Base-by-base conservation (phyloP, 352 stramenopile species). In the Elongisporangium undulatum region DNA sequence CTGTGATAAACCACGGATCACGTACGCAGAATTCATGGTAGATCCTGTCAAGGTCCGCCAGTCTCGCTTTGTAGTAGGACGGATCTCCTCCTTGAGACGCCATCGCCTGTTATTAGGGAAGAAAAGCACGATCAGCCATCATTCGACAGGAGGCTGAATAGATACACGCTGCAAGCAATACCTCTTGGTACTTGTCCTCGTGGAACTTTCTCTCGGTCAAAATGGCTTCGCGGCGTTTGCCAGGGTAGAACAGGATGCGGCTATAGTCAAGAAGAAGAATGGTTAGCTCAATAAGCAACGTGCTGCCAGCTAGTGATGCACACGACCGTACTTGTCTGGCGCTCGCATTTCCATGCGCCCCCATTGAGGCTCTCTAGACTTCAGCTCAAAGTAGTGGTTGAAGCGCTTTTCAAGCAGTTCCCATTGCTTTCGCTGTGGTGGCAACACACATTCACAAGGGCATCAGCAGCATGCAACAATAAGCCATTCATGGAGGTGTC, bases 171-270 rank as follows among this genome's bases (percentile, higher is more conserved):
- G 29, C 41, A 51, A 26, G 21, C 13, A 20, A 0, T 65, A 79
- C 71, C 45, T 87, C 75, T 55, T 72, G 75, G 51, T 81, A 83
- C 23, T 68, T 70, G n/a, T 74, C 71, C 41, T 92, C 80, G 39
- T 90, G 80, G 54, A 89, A 90, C 55, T 68, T 73, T 53, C 89
- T 89, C 61, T 90, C 80, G 1, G 61, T 69, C 69, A 89, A 66
- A n/a, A 92, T 82, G 22, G 77, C 75, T 55, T 82, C 73, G 50
- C 83, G 64, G 56, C 80, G 68, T 65, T 72, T 82, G 38, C 82
- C 82, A 38, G 77, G 74, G 41, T 84, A 56, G 62, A 91, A 91
- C 56, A 86, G 86, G 22, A 89, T 64, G 38, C 77, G 75, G 15
- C 68, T 87, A 41, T 22, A 66, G 49, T 22, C 29, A 23, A 48